Base-by-base conservation (phyloP, 1,284 basidiomycete genomes). In the Pholiota adiposa region DNA sequence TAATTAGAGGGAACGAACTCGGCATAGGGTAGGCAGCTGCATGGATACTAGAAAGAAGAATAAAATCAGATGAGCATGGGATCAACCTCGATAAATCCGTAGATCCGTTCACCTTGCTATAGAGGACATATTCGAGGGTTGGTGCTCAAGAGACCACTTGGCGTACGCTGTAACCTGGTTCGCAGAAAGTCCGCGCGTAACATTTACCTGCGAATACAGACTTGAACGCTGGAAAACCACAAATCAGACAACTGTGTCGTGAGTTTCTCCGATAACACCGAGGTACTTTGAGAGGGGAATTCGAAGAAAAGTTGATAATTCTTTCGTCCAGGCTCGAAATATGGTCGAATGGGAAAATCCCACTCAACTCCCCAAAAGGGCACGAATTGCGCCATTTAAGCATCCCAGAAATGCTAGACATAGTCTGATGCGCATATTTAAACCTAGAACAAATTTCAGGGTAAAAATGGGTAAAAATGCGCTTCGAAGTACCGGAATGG, bases 281-380 rank as follows among this genome's bases (percentile, higher is more conserved):
- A 56, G 66, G 61, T 60, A 77, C 70, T 60, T 64, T 63, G 40
- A 63, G 63, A 23, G 68, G 59, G 27, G 59, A 51, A 36, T 61
- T 57, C 2, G 70, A 67, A 2, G 87, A 85, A 59, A 88, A 80
- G 62, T 84, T 81, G 64, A 75, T 77, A 34, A 78, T 63, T 34
- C 66, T 70, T 55, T 59, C 59, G 9, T 72, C 73, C 25, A 79
- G 70, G 48, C 73, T 72, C 43, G 67, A 51, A 58, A 70, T 55
- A 23, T 70, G 59, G 8, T 68, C 68, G 16, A 82, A 63, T 1
- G 84, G 86, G 49, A 87, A 77, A 2, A 77, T 69, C 7, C 90
- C 90, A 51, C 73, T 73, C 12, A 93, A 77, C 43, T 84, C 77
- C n/a, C 79, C 80, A 63, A 91, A 85, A 12, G 80, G 81, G 52